These are phyloP conservation scores for Hura crepitans DNA, from an alignment of 441 rosid genomes.

Conservation along the genomic window DNA sequence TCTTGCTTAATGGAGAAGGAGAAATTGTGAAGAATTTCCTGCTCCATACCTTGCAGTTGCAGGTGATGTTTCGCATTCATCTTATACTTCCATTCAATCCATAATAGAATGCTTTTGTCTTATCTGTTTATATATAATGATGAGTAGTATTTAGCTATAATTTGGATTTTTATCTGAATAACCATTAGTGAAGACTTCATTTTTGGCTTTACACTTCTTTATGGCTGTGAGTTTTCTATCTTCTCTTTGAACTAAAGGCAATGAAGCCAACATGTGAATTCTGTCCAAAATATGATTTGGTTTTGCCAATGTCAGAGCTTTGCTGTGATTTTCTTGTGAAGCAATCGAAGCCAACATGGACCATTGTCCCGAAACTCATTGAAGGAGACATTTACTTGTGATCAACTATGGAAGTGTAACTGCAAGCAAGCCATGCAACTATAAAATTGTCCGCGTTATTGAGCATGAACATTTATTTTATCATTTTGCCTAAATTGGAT, in stretches of 20 bases:
- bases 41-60: slow-evolving; percentile 84
- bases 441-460: background rate
- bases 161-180: background rate
- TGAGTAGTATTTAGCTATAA: background rate
- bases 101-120: background rate
- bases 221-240: background rate
- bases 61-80: slow-evolving; percentile 38
- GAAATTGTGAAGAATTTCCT: slow-evolving; percentile 85
- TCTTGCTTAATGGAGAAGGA: slow-evolving; percentile 76
- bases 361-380: background rate
- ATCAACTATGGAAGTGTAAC: background rate
- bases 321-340: background rate
- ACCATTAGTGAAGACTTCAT: background rate
- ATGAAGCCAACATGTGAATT: background rate
- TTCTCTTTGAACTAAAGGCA: background rate
- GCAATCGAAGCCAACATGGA: no score
- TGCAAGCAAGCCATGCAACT: background rate
- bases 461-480: slow-evolving; percentile 5
- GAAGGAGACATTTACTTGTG: background rate
- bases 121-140: slow-evolving; percentile 10
- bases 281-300: background rate
- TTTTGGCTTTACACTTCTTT: background rate
- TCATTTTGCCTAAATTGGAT: background rate
- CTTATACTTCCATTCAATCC: background rate
- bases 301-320: background rate